Percentiles rank a stretch among this genome's conserved stretches.
Conservation (phyloP, 129 eudicot genomes). For the Gnaphalium uliginosum region DNA sequence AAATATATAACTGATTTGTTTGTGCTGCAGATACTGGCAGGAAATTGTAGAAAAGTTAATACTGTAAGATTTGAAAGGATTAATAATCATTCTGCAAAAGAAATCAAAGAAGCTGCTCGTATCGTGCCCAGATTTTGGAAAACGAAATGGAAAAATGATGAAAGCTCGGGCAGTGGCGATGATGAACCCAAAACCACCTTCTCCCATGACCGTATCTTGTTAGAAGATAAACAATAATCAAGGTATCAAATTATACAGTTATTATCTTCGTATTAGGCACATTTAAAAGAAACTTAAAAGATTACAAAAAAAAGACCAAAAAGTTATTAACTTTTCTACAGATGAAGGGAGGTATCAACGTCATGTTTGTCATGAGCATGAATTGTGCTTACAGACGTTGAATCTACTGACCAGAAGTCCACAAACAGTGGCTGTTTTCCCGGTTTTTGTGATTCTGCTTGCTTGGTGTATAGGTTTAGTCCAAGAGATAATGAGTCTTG, state of each 20-base stretch:
- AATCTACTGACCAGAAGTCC: background rate
- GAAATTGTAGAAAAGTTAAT: constrained; percentile 60
- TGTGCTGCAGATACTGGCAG: constrained; percentile 53
- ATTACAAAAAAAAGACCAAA: constrained; percentile 2
- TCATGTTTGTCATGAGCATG: constrained; percentile 25
- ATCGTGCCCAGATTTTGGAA: constrained; percentile 58
- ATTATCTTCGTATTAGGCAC: constrained; percentile 31
- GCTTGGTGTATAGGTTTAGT: constrained; percentile 36
- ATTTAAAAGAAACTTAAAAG: constrained; percentile 16
- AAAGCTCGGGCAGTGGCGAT: constrained; percentile 34
- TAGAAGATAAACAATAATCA: constrained; percentile 28
- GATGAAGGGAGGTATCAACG: constrained; percentile 65
- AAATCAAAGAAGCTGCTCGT: constrained; percentile 51
- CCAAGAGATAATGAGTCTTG: constrained; percentile 52
- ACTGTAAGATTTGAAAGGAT: constrained; percentile 52
- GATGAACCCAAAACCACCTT: constrained; percentile 31
- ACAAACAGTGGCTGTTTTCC: constrained; percentile 1
- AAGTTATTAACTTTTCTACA: constrained; percentile 32
- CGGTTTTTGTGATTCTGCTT: constrained; percentile 19
- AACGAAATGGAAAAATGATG: constrained; percentile 44
- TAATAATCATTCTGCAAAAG: constrained; percentile 48
- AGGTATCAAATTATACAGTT: constrained; percentile 33
- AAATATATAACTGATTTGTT: background rate
- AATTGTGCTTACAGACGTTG: constrained; percentile 16
- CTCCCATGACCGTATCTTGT: constrained; percentile 22